Conservation (phyloP, 2,329 filamentous ascomycete species). For the Alternaria sp. region DNA sequence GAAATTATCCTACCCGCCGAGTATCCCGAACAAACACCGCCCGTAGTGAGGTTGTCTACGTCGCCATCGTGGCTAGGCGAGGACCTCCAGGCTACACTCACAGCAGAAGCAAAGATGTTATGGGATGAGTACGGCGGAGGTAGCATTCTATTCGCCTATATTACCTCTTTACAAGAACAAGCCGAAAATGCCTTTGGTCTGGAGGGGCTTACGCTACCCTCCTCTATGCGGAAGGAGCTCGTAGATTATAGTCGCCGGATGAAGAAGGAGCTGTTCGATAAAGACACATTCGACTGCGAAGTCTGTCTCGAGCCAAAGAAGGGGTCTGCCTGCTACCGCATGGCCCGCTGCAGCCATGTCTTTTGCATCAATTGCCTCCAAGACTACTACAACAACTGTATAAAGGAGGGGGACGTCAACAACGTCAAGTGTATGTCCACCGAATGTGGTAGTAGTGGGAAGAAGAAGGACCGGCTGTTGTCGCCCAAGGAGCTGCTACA, state of each 20-base stretch:
- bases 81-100: slow-evolving; percentile 54
- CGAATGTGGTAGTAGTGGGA: slow-evolving; percentile 61
- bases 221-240: slow-evolving; percentile 70
- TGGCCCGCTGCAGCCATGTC: slow-evolving; percentile 86
- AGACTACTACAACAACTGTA: slow-evolving; percentile 89
- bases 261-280: slow-evolving; percentile 78
- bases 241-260: slow-evolving; percentile 81
- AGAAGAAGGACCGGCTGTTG: slow-evolving; percentile 67
- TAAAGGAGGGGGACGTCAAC: slow-evolving; percentile 81
- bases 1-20: slow-evolving; percentile 61
- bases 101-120: slow-evolving; percentile 57
- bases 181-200: slow-evolving; percentile 65
- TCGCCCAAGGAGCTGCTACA: slow-evolving; percentile 80
- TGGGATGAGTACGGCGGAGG: slow-evolving; percentile 69
- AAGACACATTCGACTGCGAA: slow-evolving; percentile 85
- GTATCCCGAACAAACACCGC: slow-evolving; percentile 64
- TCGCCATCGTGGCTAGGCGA: slow-evolving; percentile 63
- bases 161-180: slow-evolving; percentile 67
- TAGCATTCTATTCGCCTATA: slow-evolving; percentile 66
- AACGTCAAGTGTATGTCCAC: slow-evolving; percentile 82
- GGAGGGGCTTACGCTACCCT: slow-evolving; percentile 57
- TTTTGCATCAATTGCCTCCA: slow-evolving; percentile 89
- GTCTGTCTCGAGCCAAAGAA: slow-evolving; percentile 94
- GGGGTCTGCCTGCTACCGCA: slow-evolving; percentile 78
- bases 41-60: slow-evolving; percentile 59